Base-by-base conservation (phyloP, 108 stramenopile species). In the Licmophora abbreviata region DNA sequence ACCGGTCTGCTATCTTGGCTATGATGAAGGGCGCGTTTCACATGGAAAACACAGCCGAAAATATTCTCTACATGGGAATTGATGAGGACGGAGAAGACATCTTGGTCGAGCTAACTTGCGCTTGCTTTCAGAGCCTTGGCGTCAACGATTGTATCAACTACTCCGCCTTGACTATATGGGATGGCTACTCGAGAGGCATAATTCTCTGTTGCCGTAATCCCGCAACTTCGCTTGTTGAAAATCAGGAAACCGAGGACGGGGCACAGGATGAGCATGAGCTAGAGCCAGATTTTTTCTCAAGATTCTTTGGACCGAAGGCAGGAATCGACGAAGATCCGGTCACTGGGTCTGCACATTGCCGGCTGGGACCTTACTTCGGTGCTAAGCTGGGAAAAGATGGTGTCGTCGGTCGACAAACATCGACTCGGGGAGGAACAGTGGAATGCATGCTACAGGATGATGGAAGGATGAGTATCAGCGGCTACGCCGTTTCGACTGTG, bases 261-360 rank as follows among this genome's bases (percentile, higher is more conserved):
- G 65, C 47, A 61, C 44, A 53, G 17, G 47, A 29, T 18, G 38
- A 40, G 15, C 10, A 35, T 35, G 38, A 40, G 15, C 3, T 40
- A 40, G 18, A 15, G 2, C 34, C 73, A 5, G 90, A 94, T 52
- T 97, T 96, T 64, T 49, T 56, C 29, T 90, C 87, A 15, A 88
- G 97, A 21, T 97, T 93, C 69, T 98, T 98, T 66, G 94, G 71
- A 1, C 97, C 96, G 24, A 87, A 93, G 55, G 63, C 74, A 20
- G 97, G 97, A 10, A 93, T 99, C 22, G 72, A 88, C 46, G 99
- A 99, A 72, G 99, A 99, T 61, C 95, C 97, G 1, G 97, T 98
- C 3, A 93, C 92, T 5, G 99, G 99, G 5, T 86, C 76, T 34
- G 94, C 97, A 0, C 97, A 98, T 55, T 97, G 95, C 64, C 64